Percentiles rank a stretch among this genome's conserved stretches.
These are phyloP conservation scores for Solanum chacoense DNA, from an alignment of 305 asterid genomes.

Conservation along the genomic window DNA sequence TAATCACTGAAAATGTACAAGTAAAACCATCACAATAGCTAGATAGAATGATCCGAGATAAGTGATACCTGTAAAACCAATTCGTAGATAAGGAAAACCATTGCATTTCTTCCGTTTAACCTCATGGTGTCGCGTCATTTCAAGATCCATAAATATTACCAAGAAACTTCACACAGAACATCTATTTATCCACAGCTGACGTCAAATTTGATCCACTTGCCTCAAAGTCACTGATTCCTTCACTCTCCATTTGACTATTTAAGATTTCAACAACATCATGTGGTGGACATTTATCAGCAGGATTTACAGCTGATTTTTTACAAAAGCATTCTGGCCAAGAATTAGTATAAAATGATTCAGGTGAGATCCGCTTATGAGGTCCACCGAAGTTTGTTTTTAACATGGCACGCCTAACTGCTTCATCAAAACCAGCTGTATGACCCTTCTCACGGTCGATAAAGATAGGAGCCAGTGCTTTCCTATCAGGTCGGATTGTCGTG, in stretches of 20 bases:
- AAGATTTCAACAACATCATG: constrained; percentile 39
- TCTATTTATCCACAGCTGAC: constrained; percentile 25
- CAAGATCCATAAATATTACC: not conserved
- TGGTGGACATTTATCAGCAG: constrained; percentile 67
- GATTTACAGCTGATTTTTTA: constrained; percentile 51
- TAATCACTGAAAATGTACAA: not conserved
- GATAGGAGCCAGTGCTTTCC: constrained; percentile 82
- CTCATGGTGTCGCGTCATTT: not conserved
- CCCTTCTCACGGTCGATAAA: constrained; percentile 74
- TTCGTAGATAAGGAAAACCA: not conserved
- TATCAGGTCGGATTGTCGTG: constrained; percentile 69
- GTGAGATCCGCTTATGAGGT: constrained; percentile 73
- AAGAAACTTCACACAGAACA: not conserved
- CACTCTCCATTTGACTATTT: constrained; percentile 38
- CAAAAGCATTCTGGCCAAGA: constrained; percentile 99
- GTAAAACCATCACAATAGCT: not conserved
- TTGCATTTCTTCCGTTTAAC: not conserved
- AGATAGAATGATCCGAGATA: not conserved
- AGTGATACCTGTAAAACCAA: not conserved
- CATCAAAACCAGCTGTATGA: constrained; percentile 49
- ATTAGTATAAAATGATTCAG: constrained; percentile 86
- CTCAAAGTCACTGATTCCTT: constrained; percentile 21
- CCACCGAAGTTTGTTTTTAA: constrained; percentile 73
- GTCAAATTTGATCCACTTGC: constrained; percentile 27
- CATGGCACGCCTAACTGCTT: constrained; percentile 64